A percentile compares a stretch with the other conserved stretches of the same genome.
Conservation (phyloP, 2,329 filamentous ascomycete genomes). For the Chalara sp. region DNA sequence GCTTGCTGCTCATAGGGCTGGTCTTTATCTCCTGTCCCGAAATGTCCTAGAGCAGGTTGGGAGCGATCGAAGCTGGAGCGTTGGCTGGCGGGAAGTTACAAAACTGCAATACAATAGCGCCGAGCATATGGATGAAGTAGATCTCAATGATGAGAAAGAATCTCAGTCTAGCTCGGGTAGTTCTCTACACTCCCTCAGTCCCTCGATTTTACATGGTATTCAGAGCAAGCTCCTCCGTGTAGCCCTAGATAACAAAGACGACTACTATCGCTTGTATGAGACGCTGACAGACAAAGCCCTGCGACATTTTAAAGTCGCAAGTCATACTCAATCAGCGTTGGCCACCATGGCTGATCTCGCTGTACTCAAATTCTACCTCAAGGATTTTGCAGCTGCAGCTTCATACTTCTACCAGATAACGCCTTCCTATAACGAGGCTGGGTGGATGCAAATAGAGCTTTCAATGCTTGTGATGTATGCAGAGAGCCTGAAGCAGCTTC, state of each 20-base stretch:
- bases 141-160: constrained; percentile 33
- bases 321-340: constrained; percentile 70
- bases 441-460: constrained; percentile 75
- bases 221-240: constrained; percentile 50
- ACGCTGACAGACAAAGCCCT: constrained; percentile 79
- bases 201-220: constrained; percentile 36
- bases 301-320: constrained; percentile 74
- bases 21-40: constrained; percentile 73
- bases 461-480: constrained; percentile 83
- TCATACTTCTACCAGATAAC: constrained; percentile 73
- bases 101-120: constrained; percentile 29
- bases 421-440: constrained; percentile 68
- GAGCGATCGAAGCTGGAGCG: constrained; percentile 64
- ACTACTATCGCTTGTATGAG: constrained; percentile 63
- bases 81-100: constrained; percentile 63
- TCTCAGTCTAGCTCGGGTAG: neutral
- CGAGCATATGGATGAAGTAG: constrained; percentile 49
- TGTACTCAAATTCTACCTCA: constrained; percentile 69
- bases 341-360: constrained; percentile 78
- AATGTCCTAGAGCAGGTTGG: constrained; percentile 73
- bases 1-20: constrained; percentile 73
- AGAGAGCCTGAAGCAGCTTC: constrained; percentile 70
- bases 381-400: constrained; percentile 67
- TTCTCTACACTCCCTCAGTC: neutral
- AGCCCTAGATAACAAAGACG: constrained; percentile 53